phyloP scores from a whole-genome alignment of 169 alveolate genomes.

The Babesia ovata region DNA sequence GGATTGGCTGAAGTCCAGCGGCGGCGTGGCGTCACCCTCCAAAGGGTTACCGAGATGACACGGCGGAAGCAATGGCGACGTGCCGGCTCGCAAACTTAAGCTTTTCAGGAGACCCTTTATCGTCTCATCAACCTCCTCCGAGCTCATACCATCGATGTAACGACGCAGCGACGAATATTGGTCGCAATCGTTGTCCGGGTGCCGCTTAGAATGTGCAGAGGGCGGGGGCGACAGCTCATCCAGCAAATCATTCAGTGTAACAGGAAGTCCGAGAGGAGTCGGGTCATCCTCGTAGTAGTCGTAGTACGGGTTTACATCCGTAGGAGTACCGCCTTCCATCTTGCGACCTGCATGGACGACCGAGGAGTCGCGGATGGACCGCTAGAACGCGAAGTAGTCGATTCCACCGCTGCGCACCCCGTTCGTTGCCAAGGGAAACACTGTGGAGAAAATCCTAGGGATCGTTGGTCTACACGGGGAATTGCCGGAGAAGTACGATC shows the following conservation, averaged over 20 bases:
- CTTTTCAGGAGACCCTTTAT: neutral
- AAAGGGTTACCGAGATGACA: no score
- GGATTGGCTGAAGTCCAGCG: neutral
- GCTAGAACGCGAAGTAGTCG: no score
- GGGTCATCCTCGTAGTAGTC: neutral
- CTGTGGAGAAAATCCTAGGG: no score
- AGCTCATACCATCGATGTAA: constrained; percentile 2
- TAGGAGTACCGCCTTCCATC: neutral
- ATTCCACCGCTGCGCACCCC: no score
- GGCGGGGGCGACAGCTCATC: constrained; percentile 9
- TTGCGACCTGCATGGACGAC: neutral
- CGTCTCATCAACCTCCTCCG: neutral
- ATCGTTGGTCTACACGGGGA: no score
- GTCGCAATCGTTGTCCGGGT: neutral
- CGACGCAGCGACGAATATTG: neutral
- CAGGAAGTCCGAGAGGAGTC: constrained; percentile 1
- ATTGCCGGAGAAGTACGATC: no score
- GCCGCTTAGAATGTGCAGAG: neutral
- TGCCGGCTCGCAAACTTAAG: neutral
- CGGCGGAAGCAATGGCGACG: neutral
- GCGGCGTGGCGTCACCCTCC: no score
- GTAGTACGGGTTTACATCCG: neutral
- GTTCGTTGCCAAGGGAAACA: no score
- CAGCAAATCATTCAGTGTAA: constrained; percentile 3
- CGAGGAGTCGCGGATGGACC: no score